Conservation (phyloP, 257 asterid species). For the Solanum dulcamara region DNA sequence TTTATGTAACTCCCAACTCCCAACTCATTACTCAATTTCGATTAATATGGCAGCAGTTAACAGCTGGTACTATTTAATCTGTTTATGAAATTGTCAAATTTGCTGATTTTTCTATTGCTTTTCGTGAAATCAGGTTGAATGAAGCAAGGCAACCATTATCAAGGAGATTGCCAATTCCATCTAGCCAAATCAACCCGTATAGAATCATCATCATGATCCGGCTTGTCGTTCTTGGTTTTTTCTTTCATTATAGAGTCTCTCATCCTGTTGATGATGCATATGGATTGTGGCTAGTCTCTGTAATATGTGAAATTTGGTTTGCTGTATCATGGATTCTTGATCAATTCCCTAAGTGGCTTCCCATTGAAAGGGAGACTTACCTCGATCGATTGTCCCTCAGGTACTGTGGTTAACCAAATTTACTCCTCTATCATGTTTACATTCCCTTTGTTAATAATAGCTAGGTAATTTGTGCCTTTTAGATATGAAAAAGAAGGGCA, state of each 20-base stretch:
- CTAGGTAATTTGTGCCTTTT: background rate
- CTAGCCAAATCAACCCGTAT: slow-evolving; percentile 21
- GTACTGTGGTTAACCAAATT: background rate
- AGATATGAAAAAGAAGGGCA: slow-evolving; percentile 23
- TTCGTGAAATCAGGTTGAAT: slow-evolving; percentile 10
- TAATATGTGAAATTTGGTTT: slow-evolving; percentile 31
- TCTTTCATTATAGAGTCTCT: slow-evolving; percentile 19
- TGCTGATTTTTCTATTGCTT: background rate
- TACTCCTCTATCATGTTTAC: background rate
- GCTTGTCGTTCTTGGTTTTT: slow-evolving; percentile 17
- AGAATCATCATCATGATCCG: slow-evolving; percentile 20
- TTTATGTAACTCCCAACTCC: background rate
- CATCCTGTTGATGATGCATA: slow-evolving; percentile 20
- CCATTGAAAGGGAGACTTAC: slow-evolving; percentile 21
- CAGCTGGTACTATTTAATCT: background rate
- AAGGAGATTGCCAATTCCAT: slow-evolving; percentile 19
- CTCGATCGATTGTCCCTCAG: slow-evolving; percentile 27
- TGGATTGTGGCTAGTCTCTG: slow-evolving; percentile 20
- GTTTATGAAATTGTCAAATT: background rate
- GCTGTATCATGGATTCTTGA: slow-evolving; percentile 31
- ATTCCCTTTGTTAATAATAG: background rate
- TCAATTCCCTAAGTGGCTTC: slow-evolving; percentile 32
- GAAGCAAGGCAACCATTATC: slow-evolving; percentile 25
- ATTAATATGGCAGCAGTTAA: background rate
- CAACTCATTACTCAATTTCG: background rate